phyloP scores from a whole-genome alignment of 2,329 filamentous ascomycete genomes.

The Curvularia eragrostidis region DNA sequence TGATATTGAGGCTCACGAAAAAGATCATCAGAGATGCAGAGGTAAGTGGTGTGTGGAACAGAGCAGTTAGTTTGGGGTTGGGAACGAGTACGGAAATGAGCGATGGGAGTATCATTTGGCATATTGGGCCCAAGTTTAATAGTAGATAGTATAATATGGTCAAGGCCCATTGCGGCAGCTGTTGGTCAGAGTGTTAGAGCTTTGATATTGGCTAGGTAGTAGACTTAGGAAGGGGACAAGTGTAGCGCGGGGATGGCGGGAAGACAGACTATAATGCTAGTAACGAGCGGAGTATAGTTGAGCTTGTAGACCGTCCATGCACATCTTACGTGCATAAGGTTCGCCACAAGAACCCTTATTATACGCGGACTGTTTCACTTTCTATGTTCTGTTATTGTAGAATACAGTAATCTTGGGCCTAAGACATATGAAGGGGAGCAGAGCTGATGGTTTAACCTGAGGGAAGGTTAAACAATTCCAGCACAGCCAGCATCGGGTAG shows the following conservation, averaged over 20 bases:
- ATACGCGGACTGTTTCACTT: not conserved
- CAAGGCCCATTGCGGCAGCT: not conserved
- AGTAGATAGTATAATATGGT: not conserved
- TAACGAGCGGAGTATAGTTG: not conserved
- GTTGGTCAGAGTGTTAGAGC: not conserved
- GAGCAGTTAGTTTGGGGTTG: not conserved
- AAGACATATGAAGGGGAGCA: not conserved
- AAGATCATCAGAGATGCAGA: not conserved
- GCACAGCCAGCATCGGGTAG: not conserved
- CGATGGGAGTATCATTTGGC: not conserved
- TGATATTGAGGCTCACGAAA: conserved; percentile 9
- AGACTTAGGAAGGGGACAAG: not conserved
- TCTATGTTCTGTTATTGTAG: not conserved
- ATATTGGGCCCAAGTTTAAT: not conserved
- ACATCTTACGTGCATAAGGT: not conserved
- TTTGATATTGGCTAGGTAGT: not conserved
- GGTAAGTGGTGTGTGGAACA: not conserved
- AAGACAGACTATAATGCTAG: not conserved
- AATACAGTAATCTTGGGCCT: not conserved
- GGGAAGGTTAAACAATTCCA: not conserved
- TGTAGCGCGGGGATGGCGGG: not conserved
- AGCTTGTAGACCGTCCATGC: not conserved
- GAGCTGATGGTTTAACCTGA: not conserved
- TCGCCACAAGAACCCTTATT: not conserved
- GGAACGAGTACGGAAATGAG: not conserved